Evolutionary conservation across 108 stramenopile species (phyloP).

Genomic region (Pseudonitzschia multiseries): DNA sequence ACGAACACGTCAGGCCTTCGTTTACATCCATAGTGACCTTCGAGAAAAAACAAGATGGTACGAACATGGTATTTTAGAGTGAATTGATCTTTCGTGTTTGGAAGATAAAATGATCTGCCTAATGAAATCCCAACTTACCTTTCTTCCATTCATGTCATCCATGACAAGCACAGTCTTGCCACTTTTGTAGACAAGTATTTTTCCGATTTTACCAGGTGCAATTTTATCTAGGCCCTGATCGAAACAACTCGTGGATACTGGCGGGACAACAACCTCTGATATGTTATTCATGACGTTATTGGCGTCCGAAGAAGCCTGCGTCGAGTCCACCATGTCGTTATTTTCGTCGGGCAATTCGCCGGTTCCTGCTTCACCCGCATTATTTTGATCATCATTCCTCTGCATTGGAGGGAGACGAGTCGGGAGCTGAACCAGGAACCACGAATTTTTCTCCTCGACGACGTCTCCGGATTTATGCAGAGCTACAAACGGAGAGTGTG

Average conservation of each 20-base stretch:
- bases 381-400: constrained; percentile 3
- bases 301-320: neutral
- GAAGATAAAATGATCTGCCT: neutral
- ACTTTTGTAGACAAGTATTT: constrained; percentile 77
- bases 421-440: constrained; percentile 66
- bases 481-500: constrained; percentile 25
- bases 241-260: constrained; percentile 34
- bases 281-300: constrained; percentile 7
- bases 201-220: constrained; percentile 69
- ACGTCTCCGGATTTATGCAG: neutral
- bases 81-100: neutral
- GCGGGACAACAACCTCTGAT: constrained; percentile 42
- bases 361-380: neutral
- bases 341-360: constrained; percentile 13
- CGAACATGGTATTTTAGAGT: neutral
- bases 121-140: constrained; percentile 35
- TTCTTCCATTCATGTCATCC: constrained; percentile 54
- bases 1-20: constrained; percentile 79
- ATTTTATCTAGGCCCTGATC: constrained; percentile 67
- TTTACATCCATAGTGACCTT: constrained; percentile 68
- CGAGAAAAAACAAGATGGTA: neutral
- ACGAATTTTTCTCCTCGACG: constrained; percentile 38
- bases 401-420: constrained; percentile 53
- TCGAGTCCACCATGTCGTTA: neutral
- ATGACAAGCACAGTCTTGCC: constrained; percentile 76